These are phyloP conservation scores for Vanrija sp. DNA, from an alignment of 1,284 basidiomycete species.

Conservation along the genomic window DNA sequence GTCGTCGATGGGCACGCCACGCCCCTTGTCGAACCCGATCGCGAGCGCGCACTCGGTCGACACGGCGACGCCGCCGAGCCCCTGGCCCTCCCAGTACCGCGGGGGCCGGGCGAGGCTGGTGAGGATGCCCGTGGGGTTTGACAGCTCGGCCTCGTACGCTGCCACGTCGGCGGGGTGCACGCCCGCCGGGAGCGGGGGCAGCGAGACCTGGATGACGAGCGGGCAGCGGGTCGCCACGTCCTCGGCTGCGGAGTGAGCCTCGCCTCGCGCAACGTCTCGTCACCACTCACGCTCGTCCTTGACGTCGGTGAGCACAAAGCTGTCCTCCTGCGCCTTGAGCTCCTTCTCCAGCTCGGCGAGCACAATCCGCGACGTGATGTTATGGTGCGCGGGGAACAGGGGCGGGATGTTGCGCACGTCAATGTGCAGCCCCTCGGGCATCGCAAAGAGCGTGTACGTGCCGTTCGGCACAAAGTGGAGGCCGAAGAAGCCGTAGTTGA, in stretches of 20 bases:
- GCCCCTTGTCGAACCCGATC: slow-evolving; percentile 61
- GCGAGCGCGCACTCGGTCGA: slow-evolving; percentile 75
- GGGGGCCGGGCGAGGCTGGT: slow-evolving; percentile 30
- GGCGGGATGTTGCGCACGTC: slow-evolving; percentile 62
- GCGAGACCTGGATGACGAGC: slow-evolving; percentile 37
- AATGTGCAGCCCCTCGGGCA: slow-evolving; percentile 55
- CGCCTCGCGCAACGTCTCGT: neutral
- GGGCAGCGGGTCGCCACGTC: slow-evolving; percentile 29
- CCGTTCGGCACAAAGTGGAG: slow-evolving; percentile 74
- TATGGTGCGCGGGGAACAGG: slow-evolving; percentile 45
- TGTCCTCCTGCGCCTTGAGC: slow-evolving; percentile 28
- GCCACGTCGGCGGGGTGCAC: slow-evolving; percentile 24
- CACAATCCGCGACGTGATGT: slow-evolving; percentile 63
- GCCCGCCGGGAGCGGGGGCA: slow-evolving; percentile 38
- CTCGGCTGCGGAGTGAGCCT: slow-evolving; percentile 6
- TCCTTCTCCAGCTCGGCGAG: slow-evolving; percentile 59
- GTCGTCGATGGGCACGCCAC: slow-evolving; percentile 59
- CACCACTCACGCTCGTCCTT: slow-evolving; percentile 33
- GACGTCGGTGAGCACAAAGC: slow-evolving; percentile 29
- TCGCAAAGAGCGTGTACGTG: slow-evolving; percentile 68
- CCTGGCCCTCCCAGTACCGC: slow-evolving; percentile 36
- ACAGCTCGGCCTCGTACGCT: slow-evolving; percentile 38
- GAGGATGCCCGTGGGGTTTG: slow-evolving; percentile 39
- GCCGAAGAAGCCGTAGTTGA: slow-evolving; percentile 52
- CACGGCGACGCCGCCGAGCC: slow-evolving; percentile 61